Conservation (phyloP, 2,329 filamentous ascomycete species). For the Raffaelea albimanens region DNA sequence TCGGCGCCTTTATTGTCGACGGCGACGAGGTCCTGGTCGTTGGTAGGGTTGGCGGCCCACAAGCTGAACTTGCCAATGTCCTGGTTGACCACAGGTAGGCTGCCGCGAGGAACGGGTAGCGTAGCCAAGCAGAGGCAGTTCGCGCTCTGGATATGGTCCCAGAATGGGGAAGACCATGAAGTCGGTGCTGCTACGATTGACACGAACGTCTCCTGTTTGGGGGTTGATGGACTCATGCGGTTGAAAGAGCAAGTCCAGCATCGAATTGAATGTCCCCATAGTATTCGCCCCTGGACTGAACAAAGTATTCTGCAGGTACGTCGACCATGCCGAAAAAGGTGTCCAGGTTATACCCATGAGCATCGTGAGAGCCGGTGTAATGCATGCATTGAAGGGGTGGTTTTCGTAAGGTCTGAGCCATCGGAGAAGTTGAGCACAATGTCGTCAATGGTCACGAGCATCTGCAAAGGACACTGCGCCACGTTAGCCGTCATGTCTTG, state of each 20-base stretch:
- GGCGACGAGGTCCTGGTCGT: background rate
- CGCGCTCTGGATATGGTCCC: background rate
- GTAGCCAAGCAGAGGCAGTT: background rate
- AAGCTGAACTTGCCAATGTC: background rate
- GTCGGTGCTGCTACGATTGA: background rate
- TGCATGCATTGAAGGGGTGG: background rate
- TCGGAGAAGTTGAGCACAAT: slow-evolving; percentile 20
- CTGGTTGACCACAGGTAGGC: background rate
- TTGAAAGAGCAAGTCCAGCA: background rate
- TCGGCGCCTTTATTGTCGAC: background rate
- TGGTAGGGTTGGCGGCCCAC: background rate
- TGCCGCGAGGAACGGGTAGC: background rate
- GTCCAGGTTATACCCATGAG: background rate
- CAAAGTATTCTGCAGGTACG: background rate
- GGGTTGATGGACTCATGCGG: background rate
- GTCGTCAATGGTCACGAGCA: slow-evolving; percentile 18
- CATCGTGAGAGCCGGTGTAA: background rate
- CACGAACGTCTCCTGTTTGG: background rate
- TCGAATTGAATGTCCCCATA: background rate
- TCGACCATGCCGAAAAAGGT: background rate
- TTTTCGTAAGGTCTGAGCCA: slow-evolving; percentile 11
- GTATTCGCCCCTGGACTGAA: background rate
- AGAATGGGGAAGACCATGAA: background rate
- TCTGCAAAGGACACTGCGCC: slow-evolving; percentile 14
- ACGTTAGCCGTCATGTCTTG: slow-evolving; percentile 12